A percentile compares a stretch with the other conserved stretches of the same genome.
Evolutionary conservation across 2,329 filamentous ascomycete species (phyloP).

Genomic region (Fusarium sp.): DNA sequence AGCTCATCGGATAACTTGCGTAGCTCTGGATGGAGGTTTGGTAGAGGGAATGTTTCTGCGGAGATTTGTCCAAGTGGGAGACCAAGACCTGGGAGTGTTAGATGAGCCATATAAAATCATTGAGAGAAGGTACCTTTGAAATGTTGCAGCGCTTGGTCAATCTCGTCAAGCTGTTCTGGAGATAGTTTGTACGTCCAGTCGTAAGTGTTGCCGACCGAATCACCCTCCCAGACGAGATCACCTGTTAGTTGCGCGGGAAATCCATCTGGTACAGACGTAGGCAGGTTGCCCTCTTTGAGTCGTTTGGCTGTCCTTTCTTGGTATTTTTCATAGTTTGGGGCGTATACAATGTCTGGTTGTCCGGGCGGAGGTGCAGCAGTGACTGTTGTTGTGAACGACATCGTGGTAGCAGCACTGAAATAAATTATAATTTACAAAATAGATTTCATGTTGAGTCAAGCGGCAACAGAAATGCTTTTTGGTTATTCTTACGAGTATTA

Average conservation of each 20-base stretch:
- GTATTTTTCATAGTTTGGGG: constrained; percentile 31
- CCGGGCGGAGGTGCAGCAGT: constrained; percentile 24
- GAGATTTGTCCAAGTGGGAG: constrained; percentile 52
- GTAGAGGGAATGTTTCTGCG: constrained; percentile 68
- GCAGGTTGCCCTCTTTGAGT: background rate
- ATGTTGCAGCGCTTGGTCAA: constrained; percentile 22
- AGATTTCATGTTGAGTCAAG: background rate
- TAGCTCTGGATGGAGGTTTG: constrained; percentile 63
- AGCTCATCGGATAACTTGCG: constrained; percentile 66
- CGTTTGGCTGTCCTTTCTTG: constrained; percentile 1
- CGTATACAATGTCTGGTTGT: constrained; percentile 33
- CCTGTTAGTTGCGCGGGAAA: constrained; percentile 20
- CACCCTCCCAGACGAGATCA: constrained; percentile 36
- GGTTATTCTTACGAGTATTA: background rate
- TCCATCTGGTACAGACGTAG: constrained; percentile 11
- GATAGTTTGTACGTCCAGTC: constrained; percentile 27
- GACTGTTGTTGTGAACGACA: constrained; percentile 1
- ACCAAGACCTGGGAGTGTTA: constrained; percentile 10
- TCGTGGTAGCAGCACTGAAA: background rate
- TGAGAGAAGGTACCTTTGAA: constrained; percentile 4
- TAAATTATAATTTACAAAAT: background rate
- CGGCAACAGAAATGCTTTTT: background rate
- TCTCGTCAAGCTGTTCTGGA: constrained; percentile 10
- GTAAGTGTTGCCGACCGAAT: constrained; percentile 17
- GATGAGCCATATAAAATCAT: accelerated